Evolutionary conservation across 139 green algal genomes (phyloP).

Genomic region (Chlamydomonas schloesseri): DNA sequence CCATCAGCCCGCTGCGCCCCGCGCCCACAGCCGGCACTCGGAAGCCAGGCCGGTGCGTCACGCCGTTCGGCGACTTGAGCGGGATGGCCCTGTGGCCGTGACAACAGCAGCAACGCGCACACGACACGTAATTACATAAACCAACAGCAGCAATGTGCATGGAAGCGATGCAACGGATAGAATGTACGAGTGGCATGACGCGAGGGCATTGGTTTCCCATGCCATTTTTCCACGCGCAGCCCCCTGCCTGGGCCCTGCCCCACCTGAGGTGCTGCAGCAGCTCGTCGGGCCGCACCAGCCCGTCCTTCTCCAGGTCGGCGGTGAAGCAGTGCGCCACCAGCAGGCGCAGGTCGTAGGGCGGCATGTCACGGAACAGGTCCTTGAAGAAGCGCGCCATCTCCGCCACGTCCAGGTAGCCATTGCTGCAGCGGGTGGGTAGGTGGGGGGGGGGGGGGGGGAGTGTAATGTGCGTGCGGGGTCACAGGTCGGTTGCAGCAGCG

Average conservation of each 20-base stretch:
- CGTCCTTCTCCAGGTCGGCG: slow-evolving; percentile 50
- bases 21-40: background rate
- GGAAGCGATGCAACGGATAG: no score
- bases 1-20: background rate
- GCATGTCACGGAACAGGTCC: slow-evolving; percentile 53
- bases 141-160: no score
- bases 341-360: slow-evolving; percentile 51
- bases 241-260: no score
- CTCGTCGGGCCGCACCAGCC: slow-evolving; percentile 57
- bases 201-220: no score
- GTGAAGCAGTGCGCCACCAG: slow-evolving; percentile 57
- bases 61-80: slow-evolving; percentile 2
- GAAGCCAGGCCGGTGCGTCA: slow-evolving; percentile 49
- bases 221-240: no score
- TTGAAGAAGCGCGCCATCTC: slow-evolving; percentile 55
- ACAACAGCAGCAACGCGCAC: no score
- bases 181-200: no score
- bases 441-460: background rate
- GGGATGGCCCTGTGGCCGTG: slow-evolving; percentile 7
- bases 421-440: slow-evolving; percentile 1
- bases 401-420: slow-evolving; percentile 50
- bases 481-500: background rate
- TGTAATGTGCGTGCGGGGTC: background rate
- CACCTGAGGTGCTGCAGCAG: slow-evolving; percentile 54
- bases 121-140: no score